Percentiles rank a stretch among this genome's conserved stretches.
phyloP scores from a whole-genome alignment of 1,139 yeast genomes.

The Sugiyamaella xylanicola region DNA sequence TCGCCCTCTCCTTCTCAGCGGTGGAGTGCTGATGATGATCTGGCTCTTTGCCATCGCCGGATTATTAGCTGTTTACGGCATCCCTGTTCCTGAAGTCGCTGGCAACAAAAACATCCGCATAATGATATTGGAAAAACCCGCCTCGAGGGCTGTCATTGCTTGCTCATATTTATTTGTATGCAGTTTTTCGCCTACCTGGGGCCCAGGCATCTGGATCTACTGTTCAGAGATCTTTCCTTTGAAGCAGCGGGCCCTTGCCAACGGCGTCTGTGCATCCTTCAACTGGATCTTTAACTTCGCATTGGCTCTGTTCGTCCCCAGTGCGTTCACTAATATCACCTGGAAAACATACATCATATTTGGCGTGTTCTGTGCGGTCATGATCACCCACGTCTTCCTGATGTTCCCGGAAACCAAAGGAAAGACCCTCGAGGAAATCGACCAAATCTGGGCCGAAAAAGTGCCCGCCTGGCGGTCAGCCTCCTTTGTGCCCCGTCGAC shows the following conservation, averaged over 20 bases:
- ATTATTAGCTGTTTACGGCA: constrained; percentile 48
- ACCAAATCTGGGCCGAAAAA: constrained; percentile 34
- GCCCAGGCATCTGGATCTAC: constrained; percentile 62
- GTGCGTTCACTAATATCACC: constrained; percentile 57
- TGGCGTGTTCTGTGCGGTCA: constrained; percentile 59
- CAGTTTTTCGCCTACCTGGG: constrained; percentile 70
- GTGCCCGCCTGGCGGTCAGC: constrained; percentile 36
- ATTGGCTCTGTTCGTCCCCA: constrained; percentile 66
- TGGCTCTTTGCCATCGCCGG: constrained; percentile 52
- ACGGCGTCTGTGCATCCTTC: constrained; percentile 62
- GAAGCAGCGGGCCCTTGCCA: constrained; percentile 57
- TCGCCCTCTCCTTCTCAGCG: constrained; percentile 48
- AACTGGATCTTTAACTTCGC: constrained; percentile 83
- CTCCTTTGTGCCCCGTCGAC: constrained; percentile 28
- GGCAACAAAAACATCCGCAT: constrained; percentile 53
- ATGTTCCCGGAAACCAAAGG: constrained; percentile 77
- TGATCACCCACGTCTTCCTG: constrained; percentile 59
- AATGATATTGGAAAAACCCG: constrained; percentile 47
- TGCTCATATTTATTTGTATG: constrained; percentile 65
- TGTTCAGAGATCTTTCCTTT: constrained; percentile 59
- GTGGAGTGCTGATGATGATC: constrained; percentile 49
- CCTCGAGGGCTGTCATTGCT: constrained; percentile 57
- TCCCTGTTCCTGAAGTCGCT: constrained; percentile 39
- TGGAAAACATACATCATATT: constrained; percentile 65
- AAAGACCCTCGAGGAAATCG: constrained; percentile 72